Evolutionary conservation across 2,329 filamentous ascomycete species (phyloP).

Genomic region (Metarhizium anisopliae): DNA sequence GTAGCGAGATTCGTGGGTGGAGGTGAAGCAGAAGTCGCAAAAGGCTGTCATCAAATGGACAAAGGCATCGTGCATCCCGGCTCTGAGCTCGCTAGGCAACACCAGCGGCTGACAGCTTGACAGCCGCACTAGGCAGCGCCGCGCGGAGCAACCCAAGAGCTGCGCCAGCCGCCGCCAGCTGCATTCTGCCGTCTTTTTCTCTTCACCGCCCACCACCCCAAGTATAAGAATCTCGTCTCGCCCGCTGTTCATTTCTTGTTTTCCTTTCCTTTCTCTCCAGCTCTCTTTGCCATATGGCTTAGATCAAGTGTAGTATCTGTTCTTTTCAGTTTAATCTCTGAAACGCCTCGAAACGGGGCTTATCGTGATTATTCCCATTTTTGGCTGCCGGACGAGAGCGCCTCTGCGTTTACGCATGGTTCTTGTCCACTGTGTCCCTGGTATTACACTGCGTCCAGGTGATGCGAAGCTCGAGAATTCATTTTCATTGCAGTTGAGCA

Average conservation of each 20-base stretch:
- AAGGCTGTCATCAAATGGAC: no score
- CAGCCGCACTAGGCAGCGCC: no score
- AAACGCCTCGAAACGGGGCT: conserved; percentile 64
- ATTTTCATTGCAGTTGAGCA: conserved; percentile 24
- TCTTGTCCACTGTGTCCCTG: conserved; percentile 28
- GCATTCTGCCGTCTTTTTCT: neutral
- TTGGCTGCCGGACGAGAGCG: conserved; percentile 20
- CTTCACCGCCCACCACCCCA: neutral
- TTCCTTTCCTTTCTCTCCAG: conserved; percentile 24
- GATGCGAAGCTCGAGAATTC: conserved; percentile 25
- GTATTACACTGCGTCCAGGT: conserved; percentile 33
- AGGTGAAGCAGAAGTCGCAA: no score
- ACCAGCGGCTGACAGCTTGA: no score
- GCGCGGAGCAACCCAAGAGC: neutral
- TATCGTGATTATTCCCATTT: conserved; percentile 71
- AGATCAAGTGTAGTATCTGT: conserved; percentile 94
- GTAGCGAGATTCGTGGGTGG: no score
- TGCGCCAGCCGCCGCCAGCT: neutral
- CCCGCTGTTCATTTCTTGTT: neutral
- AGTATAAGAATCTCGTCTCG: conserved; percentile 1
- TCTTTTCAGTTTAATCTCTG: conserved; percentile 97
- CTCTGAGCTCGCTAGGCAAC: no score
- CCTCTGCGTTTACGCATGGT: conserved; percentile 31
- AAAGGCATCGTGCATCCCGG: no score
- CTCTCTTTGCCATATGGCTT: conserved; percentile 52